A percentile compares a stretch with the other conserved stretches of the same genome.
Evolutionary conservation across 1,284 basidiomycete genomes (phyloP).

Genomic region (Apiotrichum siamense): DNA sequence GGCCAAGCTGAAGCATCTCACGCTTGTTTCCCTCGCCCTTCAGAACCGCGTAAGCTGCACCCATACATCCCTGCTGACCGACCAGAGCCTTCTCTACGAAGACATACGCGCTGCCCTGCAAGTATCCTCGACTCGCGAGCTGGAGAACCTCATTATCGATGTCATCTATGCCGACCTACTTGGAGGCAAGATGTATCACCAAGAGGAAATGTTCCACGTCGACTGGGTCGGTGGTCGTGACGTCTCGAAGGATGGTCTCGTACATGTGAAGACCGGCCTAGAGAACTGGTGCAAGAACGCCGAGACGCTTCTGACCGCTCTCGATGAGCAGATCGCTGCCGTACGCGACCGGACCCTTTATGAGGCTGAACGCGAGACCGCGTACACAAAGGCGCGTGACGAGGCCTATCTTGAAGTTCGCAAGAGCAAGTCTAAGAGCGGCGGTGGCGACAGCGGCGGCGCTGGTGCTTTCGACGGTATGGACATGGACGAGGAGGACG

Average conservation of each 20-base stretch:
- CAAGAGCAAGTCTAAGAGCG: neutral
- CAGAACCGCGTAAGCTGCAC: constrained; percentile 57
- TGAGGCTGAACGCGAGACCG: constrained; percentile 4
- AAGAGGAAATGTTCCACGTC: constrained; percentile 74
- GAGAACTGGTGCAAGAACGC: constrained; percentile 72
- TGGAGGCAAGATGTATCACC: constrained; percentile 85
- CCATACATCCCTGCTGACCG: neutral
- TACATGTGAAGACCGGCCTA: constrained; percentile 57
- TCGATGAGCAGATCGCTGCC: constrained; percentile 48
- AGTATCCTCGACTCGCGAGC: constrained; percentile 67
- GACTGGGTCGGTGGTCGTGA: constrained; percentile 88
- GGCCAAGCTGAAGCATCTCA: constrained; percentile 83
- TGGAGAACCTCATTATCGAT: constrained; percentile 94
- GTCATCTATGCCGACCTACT: constrained; percentile 85
- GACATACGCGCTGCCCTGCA: constrained; percentile 51
- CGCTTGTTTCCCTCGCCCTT: constrained; percentile 72
- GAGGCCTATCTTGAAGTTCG: constrained; percentile 1
- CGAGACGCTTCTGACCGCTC: constrained; percentile 54
- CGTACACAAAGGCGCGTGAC: constrained; percentile 7
- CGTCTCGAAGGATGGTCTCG: constrained; percentile 62
- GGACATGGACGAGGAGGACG: constrained; percentile 1
- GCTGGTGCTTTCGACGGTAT: no score
- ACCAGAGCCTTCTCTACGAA: constrained; percentile 30
- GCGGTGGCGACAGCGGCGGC: neutral
- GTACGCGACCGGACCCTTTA: constrained; percentile 5